phyloP scores from a whole-genome alignment of 208 protist species.

The Leishmania amazonensis region DNA sequence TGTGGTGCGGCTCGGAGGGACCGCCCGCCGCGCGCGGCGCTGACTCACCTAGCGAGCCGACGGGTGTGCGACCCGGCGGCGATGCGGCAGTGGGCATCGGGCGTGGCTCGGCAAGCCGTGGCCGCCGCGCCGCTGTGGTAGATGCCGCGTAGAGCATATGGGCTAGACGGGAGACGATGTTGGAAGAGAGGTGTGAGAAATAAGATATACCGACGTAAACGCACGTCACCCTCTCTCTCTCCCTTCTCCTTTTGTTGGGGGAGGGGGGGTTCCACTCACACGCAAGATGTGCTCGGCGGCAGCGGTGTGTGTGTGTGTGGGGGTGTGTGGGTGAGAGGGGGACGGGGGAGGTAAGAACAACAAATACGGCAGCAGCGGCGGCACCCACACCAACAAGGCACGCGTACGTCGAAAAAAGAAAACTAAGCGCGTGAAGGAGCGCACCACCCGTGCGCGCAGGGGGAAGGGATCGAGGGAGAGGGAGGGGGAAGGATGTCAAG shows the following conservation, averaged over 20 bases:
- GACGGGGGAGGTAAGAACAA: too few relatives aligned
- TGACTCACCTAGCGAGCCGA: not conserved
- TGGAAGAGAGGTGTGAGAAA: not conserved
- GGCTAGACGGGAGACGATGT: not conserved
- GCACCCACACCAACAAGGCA: not conserved
- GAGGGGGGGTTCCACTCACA: too few relatives aligned
- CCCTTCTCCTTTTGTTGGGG: not conserved
- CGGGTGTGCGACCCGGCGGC: not conserved
- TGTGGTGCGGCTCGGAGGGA: not conserved
- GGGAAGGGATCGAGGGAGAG: not conserved
- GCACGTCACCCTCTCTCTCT: not conserved
- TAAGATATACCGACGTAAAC: not conserved
- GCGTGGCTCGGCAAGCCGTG: conserved; percentile 5
- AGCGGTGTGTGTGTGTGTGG: too few relatives aligned
- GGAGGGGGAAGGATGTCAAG: not conserved
- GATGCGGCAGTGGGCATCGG: not conserved
- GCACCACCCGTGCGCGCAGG: too few relatives aligned
- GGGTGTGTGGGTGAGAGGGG: not conserved
- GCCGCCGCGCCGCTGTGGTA: not conserved
- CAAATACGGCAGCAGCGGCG: not conserved
- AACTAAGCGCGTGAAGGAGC: not conserved
- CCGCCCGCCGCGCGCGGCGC: not conserved
- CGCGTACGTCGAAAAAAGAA: not conserved
- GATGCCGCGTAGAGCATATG: not conserved
- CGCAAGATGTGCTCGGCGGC: too few relatives aligned